These are phyloP conservation scores for Pleurotus citrinopileatus DNA, from an alignment of 768 basidiomycete genomes.

Conservation along the genomic window DNA sequence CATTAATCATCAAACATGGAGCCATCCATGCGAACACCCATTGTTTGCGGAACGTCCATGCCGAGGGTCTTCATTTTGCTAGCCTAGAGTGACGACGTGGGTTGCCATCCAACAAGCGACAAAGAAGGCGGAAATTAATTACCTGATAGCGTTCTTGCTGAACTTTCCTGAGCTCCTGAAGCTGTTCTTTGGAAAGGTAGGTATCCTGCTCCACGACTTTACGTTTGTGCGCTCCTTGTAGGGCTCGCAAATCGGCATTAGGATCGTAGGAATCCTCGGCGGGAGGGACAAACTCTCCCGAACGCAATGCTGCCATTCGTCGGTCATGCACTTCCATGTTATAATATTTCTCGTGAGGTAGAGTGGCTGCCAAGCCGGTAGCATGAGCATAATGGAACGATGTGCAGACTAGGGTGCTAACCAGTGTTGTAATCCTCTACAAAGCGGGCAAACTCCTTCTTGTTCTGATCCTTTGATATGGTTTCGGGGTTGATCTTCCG, in stretches of 20 bases:
- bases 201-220: conserved; percentile 64
- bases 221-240: conserved; percentile 70
- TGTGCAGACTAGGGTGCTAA: too few relatives aligned
- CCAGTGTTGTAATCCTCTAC: conserved; percentile 86
- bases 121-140: conserved; percentile 19
- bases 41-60: conserved; percentile 81
- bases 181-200: conserved; percentile 74
- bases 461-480: conserved; percentile 78
- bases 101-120: neutral
- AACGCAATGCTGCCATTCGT: conserved; percentile 80
- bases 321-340: conserved; percentile 83
- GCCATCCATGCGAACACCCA: conserved; percentile 88
- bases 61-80: conserved; percentile 86
- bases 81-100: conserved; percentile 38
- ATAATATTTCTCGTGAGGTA: conserved; percentile 95
- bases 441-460: conserved; percentile 81
- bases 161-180: conserved; percentile 77
- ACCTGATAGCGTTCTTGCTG: conserved; percentile 87
- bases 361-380: conserved; percentile 57
- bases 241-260: conserved; percentile 79
- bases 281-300: conserved; percentile 80
- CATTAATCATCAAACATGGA: conserved; percentile 47
- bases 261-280: conserved; percentile 75
- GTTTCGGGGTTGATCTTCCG: conserved; percentile 89
- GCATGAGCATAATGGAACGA: conserved; percentile 18